Evolutionary conservation across 202 grass and related monocot genomes (phyloP).

Genomic region (Brachypodium distachyon): DNA sequence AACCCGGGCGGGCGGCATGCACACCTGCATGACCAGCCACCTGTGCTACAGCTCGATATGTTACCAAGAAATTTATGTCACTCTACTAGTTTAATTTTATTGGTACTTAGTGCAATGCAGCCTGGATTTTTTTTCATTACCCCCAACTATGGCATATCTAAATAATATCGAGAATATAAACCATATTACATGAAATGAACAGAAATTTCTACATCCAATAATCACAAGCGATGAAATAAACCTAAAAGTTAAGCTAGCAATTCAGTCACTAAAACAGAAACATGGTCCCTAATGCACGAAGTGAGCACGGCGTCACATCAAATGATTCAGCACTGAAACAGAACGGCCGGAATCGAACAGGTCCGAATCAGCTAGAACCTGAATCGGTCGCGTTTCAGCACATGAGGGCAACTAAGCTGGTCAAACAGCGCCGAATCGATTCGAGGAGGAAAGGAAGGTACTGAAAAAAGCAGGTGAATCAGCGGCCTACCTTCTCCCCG

Average conservation of each 20-base stretch:
- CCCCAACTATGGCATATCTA: not conserved
- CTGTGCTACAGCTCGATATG: not conserved
- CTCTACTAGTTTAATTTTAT: not conserved
- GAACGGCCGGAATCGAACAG: slow-evolving; percentile 2
- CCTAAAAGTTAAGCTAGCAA: not conserved
- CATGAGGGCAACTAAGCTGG: not conserved
- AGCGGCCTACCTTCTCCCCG: slow-evolving; percentile 53
- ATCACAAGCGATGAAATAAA: not conserved
- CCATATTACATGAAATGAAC: slow-evolving; percentile 7
- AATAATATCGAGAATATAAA: slow-evolving; percentile 11
- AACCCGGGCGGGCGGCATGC: not conserved
- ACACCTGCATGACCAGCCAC: not conserved
- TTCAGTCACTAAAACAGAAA: not conserved
- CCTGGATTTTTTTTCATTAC: not conserved
- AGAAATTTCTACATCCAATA: not conserved
- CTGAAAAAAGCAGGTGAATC: not conserved
- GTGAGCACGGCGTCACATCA: not conserved
- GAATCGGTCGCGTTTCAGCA: not conserved
- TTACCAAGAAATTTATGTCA: not conserved
- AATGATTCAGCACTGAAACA: not conserved
- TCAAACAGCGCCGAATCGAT: not conserved
- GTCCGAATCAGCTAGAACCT: not conserved
- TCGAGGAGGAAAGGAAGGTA: not conserved
- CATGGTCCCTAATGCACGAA: not conserved
- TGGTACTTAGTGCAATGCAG: not conserved